A percentile compares a stretch with the other conserved stretches of the same genome.
Conservation (phyloP, 306 rosid genomes). For the Ceratonia siliqua region DNA sequence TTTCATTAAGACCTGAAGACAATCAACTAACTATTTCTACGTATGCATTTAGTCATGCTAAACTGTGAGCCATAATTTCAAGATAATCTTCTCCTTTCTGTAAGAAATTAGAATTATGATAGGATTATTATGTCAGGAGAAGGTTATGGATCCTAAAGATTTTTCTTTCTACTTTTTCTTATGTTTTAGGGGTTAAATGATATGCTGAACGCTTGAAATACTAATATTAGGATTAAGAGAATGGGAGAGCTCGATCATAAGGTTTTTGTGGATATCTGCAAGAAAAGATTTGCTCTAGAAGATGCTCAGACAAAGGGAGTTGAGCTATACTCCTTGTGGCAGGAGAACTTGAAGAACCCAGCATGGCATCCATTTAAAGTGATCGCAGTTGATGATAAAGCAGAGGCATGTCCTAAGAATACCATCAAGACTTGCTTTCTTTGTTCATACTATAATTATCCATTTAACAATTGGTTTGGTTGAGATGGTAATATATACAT, state of each 20-base stretch:
- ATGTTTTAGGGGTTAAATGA: conserved; percentile 63
- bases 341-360: conserved; percentile 72
- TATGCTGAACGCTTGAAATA: conserved; percentile 40
- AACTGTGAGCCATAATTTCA: too few relatives aligned
- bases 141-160: conserved; percentile 21
- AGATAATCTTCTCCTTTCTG: conserved; percentile 24
- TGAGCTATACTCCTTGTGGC: conserved; percentile 86
- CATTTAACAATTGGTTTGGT: background rate
- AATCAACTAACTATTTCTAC: background rate
- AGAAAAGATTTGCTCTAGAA: conserved; percentile 50
- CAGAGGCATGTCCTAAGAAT: conserved; percentile 47
- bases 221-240: conserved; percentile 75
- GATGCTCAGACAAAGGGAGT: conserved; percentile 65
- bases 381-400: conserved; percentile 36
- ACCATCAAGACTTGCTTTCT: background rate
- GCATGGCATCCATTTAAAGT: conserved; percentile 82
- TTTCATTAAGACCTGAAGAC: conserved; percentile 18
- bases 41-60: conserved; percentile 6
- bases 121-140: background rate
- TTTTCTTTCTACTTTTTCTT: background rate
- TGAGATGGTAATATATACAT: background rate
- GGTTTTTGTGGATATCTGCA: conserved; percentile 63
- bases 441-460: background rate
- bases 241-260: conserved; percentile 90
- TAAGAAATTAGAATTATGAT: background rate